Conservation (phyloP, 768 basidiomycete genomes). For the Boletus patriciae region DNA sequence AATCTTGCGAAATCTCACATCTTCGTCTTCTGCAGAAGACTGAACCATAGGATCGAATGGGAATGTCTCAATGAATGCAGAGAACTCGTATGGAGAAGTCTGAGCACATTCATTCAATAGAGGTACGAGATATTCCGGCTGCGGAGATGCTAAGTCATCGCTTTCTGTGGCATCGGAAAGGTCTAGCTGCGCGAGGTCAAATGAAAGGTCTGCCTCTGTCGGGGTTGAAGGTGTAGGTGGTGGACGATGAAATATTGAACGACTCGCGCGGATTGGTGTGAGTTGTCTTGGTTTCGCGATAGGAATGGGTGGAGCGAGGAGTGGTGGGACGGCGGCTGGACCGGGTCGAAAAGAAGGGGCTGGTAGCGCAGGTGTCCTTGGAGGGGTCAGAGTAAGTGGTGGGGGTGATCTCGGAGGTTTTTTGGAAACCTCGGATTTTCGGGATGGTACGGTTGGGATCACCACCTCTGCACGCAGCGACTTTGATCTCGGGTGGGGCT, state of each 20-base stretch:
- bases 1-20: conserved; percentile 69
- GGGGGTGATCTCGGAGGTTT: conserved; percentile 11
- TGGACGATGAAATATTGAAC: conserved; percentile 37
- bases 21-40: conserved; percentile 29
- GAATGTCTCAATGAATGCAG: conserved; percentile 79
- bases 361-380: background rate
- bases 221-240: conserved; percentile 58
- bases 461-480: conserved; percentile 40
- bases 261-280: conserved; percentile 61
- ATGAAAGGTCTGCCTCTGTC: conserved; percentile 46
- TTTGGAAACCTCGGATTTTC: conserved; percentile 16
- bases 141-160: conserved; percentile 42
- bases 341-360: background rate
- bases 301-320: conserved; percentile 10
- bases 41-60: conserved; percentile 70
- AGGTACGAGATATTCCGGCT: conserved; percentile 57
- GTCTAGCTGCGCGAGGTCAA: conserved; percentile 40
- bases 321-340: background rate
- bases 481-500: conserved; percentile 16
- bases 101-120: conserved; percentile 75
- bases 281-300: conserved; percentile 54
- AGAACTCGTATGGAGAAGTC: conserved; percentile 69
- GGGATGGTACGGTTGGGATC: conserved; percentile 37
- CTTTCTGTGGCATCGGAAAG: conserved; percentile 50
- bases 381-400: conserved; percentile 3